A percentile compares a stretch with the other conserved stretches of the same genome.
These are phyloP conservation scores for Reticulascus tulasneorum DNA, from an alignment of 2,329 filamentous ascomycete species.

Conservation along the genomic window DNA sequence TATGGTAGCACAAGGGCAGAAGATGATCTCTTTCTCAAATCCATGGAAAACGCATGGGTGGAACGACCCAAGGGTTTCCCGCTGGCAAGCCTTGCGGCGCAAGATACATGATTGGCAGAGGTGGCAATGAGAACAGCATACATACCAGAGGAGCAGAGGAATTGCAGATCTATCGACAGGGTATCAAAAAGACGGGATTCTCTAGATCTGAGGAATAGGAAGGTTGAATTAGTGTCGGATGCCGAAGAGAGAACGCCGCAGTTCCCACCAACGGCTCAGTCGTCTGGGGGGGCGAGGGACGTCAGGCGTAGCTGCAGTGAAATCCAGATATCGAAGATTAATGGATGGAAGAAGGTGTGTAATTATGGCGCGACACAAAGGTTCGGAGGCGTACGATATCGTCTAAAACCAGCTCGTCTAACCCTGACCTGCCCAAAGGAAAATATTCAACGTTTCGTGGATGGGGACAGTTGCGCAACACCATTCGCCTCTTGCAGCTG, in stretches of 20 bases:
- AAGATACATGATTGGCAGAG: constrained; percentile 5
- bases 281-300: not conserved
- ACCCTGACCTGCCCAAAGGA: constrained; percentile 27
- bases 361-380: constrained; percentile 12
- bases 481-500: constrained; percentile 3
- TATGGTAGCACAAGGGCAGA: too few species aligned
- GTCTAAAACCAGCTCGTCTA: constrained; percentile 39
- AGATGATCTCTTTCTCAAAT: too few species aligned
- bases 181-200: constrained; percentile 8
- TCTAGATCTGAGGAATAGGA: constrained; percentile 6
- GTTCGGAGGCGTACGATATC: constrained; percentile 11
- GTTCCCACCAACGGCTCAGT: constrained; percentile 1
- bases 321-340: not conserved
- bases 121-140: constrained; percentile 6
- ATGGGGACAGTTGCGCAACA: constrained; percentile 9
- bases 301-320: constrained; percentile 1
- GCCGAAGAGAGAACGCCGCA: not conserved
- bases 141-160: constrained; percentile 7
- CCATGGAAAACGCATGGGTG: too few species aligned
- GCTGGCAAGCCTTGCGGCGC: constrained; percentile 8
- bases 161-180: constrained; percentile 7
- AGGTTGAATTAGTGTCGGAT: not conserved
- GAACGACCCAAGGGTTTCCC: constrained; percentile 6
- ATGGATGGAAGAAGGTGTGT: constrained; percentile 8
- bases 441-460: constrained; percentile 16